Evolutionary conservation across 2,329 filamentous ascomycete species (phyloP), one percentile per base, ranked within the genome.

Genomic region (Colletotrichum tabaci): DNA sequence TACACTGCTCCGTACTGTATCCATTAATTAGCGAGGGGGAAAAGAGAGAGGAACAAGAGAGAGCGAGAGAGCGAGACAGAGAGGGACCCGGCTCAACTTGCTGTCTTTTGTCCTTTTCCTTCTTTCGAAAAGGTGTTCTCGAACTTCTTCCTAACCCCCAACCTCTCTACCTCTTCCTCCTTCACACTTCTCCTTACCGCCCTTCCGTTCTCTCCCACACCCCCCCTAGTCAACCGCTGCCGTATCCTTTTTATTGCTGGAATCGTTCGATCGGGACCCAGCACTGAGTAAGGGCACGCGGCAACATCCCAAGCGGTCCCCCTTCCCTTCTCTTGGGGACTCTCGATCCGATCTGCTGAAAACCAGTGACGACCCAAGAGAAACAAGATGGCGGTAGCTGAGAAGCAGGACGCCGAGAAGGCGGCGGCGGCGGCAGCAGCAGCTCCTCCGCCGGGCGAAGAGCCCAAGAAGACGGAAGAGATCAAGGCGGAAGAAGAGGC

Each of bases 261-360:
- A 61, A 60, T 55, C 49, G 55, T 56, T 50, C 21, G 55, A 61
- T 40, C 40, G 21, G 67, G 62, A 66, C 49, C 47, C 55, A 61
- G 67, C 56, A 56, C 30, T 49, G 55, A 46, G 40, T 58, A 46
- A 58, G 56, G 40, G 21, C 21, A 15, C 21, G 16, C 15, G 40
- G 10, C 40, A 46, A 7, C 15, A 30, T 12, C 12, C 21, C 9
- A 12, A 18, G 40, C 16, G 21, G 30, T 30, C 30, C 30, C 30
- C 30, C 30, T 30, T 21, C n/a, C 4, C 40, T 46, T n/a, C 16
- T 12, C 26, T 57, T 44, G 56, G 56, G 30, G 40, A 46, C 53
- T 55, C 40, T 56, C 30, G 62, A 61, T 61, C 67, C 50, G 56
- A 70, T 66, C 67, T 61, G 67, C 67, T 61, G 67, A 70, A 61